Evolutionary conservation across 202 grass and related monocot genomes (phyloP).

Genomic region (Panicum virgatum): DNA sequence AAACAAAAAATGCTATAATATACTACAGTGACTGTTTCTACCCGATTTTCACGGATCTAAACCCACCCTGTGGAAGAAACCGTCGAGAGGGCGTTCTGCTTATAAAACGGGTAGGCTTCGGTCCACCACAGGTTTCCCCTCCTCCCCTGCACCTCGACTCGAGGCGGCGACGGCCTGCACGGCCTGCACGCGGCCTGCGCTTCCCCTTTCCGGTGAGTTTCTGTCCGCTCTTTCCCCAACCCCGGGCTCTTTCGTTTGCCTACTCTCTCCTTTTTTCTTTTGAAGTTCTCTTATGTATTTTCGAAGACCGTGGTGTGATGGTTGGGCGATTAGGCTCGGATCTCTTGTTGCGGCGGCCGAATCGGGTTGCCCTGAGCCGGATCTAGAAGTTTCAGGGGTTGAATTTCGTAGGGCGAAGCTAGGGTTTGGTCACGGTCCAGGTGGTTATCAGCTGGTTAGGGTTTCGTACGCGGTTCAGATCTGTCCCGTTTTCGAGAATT

Average conservation of each 20-base stretch:
- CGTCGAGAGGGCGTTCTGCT: too few relatives aligned
- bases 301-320: not conserved
- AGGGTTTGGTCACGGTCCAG: not conserved
- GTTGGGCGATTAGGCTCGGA: not conserved
- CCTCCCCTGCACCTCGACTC: not conserved
- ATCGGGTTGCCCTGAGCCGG: not conserved
- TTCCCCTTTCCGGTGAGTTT: conserved; percentile 23
- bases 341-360: not conserved
- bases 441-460: not conserved
- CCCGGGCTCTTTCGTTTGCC: not conserved
- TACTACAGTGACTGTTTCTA: too few relatives aligned
- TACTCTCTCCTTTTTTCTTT: not conserved
- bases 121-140: not conserved
- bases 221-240: too few relatives aligned
- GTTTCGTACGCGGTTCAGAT: conserved; percentile 22
- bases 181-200: not conserved
- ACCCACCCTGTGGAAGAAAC: too few relatives aligned
- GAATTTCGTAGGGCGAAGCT: not conserved
- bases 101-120: not conserved
- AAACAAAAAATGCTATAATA: too few relatives aligned
- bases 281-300: too few relatives aligned
- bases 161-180: not conserved
- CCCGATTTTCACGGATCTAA: too few relatives aligned
- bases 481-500: not conserved
- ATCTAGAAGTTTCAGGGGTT: not conserved